Base-by-base conservation (phyloP, 1,284 basidiomycete genomes). In the Cutaneotrichosporon cutaneum region DNA sequence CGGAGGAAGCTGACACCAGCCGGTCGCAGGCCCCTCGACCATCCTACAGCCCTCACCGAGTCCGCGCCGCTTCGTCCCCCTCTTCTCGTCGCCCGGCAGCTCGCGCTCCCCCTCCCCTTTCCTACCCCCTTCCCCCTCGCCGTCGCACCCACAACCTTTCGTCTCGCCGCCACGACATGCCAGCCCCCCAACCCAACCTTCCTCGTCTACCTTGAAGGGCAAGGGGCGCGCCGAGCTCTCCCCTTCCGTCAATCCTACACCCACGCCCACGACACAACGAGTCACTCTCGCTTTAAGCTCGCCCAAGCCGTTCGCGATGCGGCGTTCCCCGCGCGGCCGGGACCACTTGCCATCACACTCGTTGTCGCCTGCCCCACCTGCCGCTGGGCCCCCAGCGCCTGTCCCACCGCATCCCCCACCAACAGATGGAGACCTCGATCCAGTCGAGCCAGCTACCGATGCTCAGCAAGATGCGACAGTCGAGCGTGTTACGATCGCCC, bases 31-130 rank as follows among this genome's bases (percentile, higher is more conserved):
- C 13, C 54, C 24, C 11, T 54, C 35, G 33, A 26, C 48, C n/a
- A n/a, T n/a, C n/a, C n/a, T n/a, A n/a, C n/a, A n/a, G n/a, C n/a
- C n/a, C n/a, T n/a, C n/a, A n/a, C n/a, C 48, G 16, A 27, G 26
- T 6, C 26, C 52, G 35, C 33, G 22, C 33, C 24, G 22, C 9
- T 58, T 52, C 36, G 50, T 53, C 4, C 39, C 50, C 8, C 57
- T 58, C 11, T 58, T 58, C 39, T 55, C 54, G 26, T 26, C 54
- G 26, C 39, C 35, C 16, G 35, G 53, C 45, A 26, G 24, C 16
- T 55, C 54, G 16, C 54, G 54, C 35, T 55, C 54, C 13, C 54
- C 39, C 24, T 55, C 54, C 22, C 54, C 54, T 10, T 13, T 24
- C 54, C 39, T 42, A 27, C 8, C n/a, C 50, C 6, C n/a, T 18